Base-by-base conservation (phyloP, 1,284 basidiomycete genomes). In the Omphalotus olearius region DNA sequence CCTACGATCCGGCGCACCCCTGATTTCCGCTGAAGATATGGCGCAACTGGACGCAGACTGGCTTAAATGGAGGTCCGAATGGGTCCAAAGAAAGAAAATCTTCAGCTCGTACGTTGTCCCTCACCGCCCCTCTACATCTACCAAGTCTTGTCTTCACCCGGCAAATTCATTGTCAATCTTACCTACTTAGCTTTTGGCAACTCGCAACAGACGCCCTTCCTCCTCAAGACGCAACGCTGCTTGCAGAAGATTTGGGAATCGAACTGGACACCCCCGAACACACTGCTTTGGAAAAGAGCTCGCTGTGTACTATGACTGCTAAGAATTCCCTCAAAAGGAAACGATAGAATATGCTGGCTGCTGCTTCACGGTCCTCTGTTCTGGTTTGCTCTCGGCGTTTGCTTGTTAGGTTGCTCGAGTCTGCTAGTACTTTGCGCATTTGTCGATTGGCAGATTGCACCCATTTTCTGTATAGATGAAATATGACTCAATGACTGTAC, bases 191-290 rank as follows among this genome's bases (percentile, higher is more conserved):
- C 40, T 78, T 91, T 61, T 91, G 88, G 86, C 72, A 79, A 49
- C 64, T 87, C 20, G 78, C 75, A n/a, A 82, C 83, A 7, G 88
- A 91, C 54, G 64, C 79, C 13, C 63, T 89, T 10, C 63, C 81
- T 5, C 82, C 83, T 38, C 79, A 82, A 62, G 83, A 89, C 41
- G 77, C 82, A 1, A 62, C 66, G 9, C 70, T 68, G 39, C 77
- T 91, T 13, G 74, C 73, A 14, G 88, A 90, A 63, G 82, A 88
- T 49, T 75, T 91, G 11, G 88, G 88, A 3, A 78, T 91, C 52
- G 89, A 91, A 66, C 67, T 73, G 39, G 89, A 91, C 60, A 80
- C 83, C 6, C 52, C 70, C 1, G 88, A 90, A 66, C 88, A 90
- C 62, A 53, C 58, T 20, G 64, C 66, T 16, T 64, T 91, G 36